Evolutionary conservation across 208 protist genomes (phyloP).

Genomic region (Novymonas esmeraldas): DNA sequence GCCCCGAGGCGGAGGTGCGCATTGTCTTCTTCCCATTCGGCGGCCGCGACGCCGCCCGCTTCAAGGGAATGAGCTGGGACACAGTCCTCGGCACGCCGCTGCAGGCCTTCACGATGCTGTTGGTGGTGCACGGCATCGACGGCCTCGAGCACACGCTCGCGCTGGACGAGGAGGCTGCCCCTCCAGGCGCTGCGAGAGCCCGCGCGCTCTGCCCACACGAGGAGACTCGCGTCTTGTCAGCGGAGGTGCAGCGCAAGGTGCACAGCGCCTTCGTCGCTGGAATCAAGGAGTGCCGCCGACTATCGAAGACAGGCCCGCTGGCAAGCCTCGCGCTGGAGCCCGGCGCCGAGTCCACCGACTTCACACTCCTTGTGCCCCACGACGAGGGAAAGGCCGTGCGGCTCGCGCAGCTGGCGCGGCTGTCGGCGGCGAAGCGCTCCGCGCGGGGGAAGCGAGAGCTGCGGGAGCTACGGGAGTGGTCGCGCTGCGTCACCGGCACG

Average conservation of each 20-base stretch:
- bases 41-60: constrained; percentile 55
- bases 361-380: constrained; percentile 42
- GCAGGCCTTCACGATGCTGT: constrained; percentile 66
- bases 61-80: constrained; percentile 65
- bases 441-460: constrained; percentile 36
- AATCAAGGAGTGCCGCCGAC: constrained; percentile 54
- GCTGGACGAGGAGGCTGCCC: constrained; percentile 2
- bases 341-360: constrained; percentile 67
- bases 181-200: constrained; percentile 4
- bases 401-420: constrained; percentile 66
- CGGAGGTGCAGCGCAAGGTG: constrained; percentile 27
- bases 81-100: constrained; percentile 53
- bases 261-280: constrained; percentile 46
- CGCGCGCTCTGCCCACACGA: background rate
- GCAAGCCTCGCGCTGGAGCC: constrained; percentile 29
- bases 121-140: constrained; percentile 53
- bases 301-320: constrained; percentile 50
- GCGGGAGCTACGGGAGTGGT: constrained; percentile 54
- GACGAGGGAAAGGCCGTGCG: constrained; percentile 57
- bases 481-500: constrained; percentile 18
- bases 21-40: constrained; percentile 70
- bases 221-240: background rate
- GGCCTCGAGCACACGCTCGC: constrained; percentile 20
- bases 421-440: constrained; percentile 51
- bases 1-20: constrained; percentile 46